phyloP scores from a whole-genome alignment of 495 filamentous ascomycete genomes.

The Antarctomyces pellizariae region DNA sequence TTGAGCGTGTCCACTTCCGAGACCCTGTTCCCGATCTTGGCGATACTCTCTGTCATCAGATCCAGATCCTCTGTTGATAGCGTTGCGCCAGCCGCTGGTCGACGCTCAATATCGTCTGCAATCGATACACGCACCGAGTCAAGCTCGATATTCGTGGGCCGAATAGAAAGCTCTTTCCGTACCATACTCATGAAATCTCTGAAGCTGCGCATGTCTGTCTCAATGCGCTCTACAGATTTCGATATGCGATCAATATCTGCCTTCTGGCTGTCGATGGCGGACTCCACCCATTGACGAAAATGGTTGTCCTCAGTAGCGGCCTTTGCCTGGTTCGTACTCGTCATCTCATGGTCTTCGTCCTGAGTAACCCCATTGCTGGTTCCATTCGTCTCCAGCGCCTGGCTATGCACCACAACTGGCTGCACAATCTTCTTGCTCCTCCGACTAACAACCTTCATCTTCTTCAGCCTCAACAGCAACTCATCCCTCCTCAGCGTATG shows the following conservation, averaged over 20 bases:
- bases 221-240: conserved; percentile 7
- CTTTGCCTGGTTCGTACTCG: too few species aligned
- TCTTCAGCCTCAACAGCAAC: conserved; percentile 7
- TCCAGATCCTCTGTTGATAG: background rate
- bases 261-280: conserved; percentile 6
- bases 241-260: conserved; percentile 9
- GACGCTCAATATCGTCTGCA: background rate
- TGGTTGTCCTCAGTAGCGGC: too few species aligned
- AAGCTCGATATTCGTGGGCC: background rate
- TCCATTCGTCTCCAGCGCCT: too few species aligned
- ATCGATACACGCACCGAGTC: background rate
- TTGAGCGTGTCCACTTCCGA: background rate
- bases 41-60: background rate
- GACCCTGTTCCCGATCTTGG: background rate
- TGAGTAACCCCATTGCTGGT: too few species aligned
- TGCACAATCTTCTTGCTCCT: too few species aligned
- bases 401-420: too few species aligned
- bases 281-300: conserved; percentile 9
- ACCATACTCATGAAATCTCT: conserved; percentile 9
- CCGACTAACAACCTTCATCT: too few species aligned
- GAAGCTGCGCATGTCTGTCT: conserved; percentile 7
- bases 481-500: conserved; percentile 10
- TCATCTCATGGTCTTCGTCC: too few species aligned
- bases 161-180: conserved; percentile 2
- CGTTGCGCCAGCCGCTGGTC: background rate